Base-by-base conservation (phyloP, 176 grass and related monocot species). In the Elaeis guineensis region DNA sequence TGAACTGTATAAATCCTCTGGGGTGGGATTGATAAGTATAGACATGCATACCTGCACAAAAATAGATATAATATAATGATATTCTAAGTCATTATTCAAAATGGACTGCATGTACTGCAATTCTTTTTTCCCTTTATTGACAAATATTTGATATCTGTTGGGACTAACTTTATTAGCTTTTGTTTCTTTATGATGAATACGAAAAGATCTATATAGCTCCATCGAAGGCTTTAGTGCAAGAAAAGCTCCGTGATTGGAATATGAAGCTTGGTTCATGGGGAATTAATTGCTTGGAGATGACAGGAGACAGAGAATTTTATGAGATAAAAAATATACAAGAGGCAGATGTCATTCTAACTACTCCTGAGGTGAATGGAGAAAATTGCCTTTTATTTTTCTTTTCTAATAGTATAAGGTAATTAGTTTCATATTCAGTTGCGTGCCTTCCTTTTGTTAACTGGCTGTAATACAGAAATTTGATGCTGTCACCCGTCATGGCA, bases 271-370 rank as follows among this genome's bases (percentile, higher is more conserved):
- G 78, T 57, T 61, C 81, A 7, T 58, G 86, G 61, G 86, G 78
- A 7, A 85, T 97, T 64, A 85, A 59, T 44, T 97, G 92, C 70
- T 80, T 97, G 78, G 92, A 97, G 75, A 91, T 97, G 83, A 97
- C 92, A 39, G 78, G 87, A 59, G 92, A 97, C 67, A 91, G 70
- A 53, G 87, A 97, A 32, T 85, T 77, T 59, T 77, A 69, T 61
- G 80, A 73, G 66, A 73, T 57, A 39, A 96, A 82, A 44, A 76
- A 67, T 66, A 85, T 96, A 66, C 65, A 90, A 22, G 87, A 96
- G 58, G 81, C 83, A 62, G 87, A 96, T 65, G 62, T 96, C 21
- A 85, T 96, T 65, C 87, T 96, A 55, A 96, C 92, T 21, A 90
- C 92, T 69, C 92, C 83, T 63, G 92, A 96, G 86, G 92, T 96